phyloP scores from a whole-genome alignment of 768 basidiomycete genomes.

The Lentinula sp. region DNA sequence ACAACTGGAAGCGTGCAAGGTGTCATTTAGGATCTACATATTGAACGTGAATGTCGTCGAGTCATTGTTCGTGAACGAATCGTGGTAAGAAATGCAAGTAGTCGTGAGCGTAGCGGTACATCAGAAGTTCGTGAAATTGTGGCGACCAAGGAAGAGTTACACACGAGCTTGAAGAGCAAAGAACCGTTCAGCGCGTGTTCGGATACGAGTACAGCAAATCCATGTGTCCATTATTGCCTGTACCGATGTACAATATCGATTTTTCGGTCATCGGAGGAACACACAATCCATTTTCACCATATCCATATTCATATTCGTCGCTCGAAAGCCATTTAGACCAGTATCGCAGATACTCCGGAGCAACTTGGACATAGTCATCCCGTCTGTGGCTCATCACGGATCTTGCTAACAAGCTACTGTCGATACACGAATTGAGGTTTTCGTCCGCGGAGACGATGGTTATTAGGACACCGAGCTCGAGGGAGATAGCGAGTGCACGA shows the following conservation, averaged over 20 bases:
- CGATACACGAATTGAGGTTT: not conserved
- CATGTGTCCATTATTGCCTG: not conserved
- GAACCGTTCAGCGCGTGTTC: not conserved
- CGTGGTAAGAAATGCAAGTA: not conserved
- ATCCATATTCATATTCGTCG: not conserved
- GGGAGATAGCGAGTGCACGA: constrained; percentile 31
- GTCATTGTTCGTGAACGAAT: not conserved
- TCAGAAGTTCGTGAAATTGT: too few species aligned
- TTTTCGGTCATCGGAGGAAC: not conserved
- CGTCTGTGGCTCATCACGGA: not conserved
- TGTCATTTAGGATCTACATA: too few species aligned
- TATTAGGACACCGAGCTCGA: constrained; percentile 30
- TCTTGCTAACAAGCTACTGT: not conserved
- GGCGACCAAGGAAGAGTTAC: too few species aligned
- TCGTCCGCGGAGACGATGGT: constrained; percentile 17
- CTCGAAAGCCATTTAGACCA: not conserved
- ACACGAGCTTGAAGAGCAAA: not conserved
- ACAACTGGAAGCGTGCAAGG: not conserved
- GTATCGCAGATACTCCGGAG: not conserved
- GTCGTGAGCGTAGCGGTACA: too few species aligned
- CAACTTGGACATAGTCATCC: not conserved
- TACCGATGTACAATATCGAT: not conserved
- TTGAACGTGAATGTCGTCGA: not conserved
- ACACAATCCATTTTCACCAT: not conserved
- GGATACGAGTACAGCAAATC: not conserved